A percentile compares a stretch with the other conserved stretches of the same genome.
phyloP scores from a whole-genome alignment of 1,284 basidiomycete genomes.

The Malassezia dermatis region DNA sequence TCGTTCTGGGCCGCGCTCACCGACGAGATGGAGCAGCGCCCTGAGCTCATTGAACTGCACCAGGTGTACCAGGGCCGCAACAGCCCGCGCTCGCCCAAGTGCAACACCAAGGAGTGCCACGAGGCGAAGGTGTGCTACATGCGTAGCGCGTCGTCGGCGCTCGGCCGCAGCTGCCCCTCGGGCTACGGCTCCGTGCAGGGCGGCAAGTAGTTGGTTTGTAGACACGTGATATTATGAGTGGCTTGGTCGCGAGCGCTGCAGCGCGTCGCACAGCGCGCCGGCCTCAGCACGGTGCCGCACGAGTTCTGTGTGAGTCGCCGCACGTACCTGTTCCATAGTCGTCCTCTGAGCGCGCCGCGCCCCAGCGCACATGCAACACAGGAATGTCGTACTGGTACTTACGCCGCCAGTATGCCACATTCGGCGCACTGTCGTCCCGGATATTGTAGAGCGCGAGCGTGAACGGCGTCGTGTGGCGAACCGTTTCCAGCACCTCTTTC shows the following conservation, averaged over 20 bases:
- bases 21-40: constrained; percentile 59
- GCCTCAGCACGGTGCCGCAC: constrained; percentile 13
- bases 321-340: constrained; percentile 8
- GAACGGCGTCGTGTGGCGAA: constrained; percentile 19
- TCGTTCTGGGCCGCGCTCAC: constrained; percentile 75
- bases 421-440: constrained; percentile 27
- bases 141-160: constrained; percentile 58
- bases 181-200: constrained; percentile 62
- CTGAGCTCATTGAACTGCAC: constrained; percentile 59
- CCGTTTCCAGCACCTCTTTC: constrained; percentile 23
- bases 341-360: neutral
- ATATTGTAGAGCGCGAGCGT: constrained; percentile 36
- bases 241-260: neutral
- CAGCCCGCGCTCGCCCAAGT: constrained; percentile 54
- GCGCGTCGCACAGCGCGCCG: neutral
- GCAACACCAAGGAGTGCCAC: constrained; percentile 56
- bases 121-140: constrained; percentile 69
- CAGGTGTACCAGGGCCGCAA: constrained; percentile 63
- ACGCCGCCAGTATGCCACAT: constrained; percentile 37
- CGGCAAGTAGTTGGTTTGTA: neutral
- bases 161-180: constrained; percentile 55
- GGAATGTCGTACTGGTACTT: constrained; percentile 47
- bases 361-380: constrained; percentile 30
- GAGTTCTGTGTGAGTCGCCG: neutral
- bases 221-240: neutral